These are phyloP conservation scores for Ogataea polymorpha DNA, from an alignment of 805 yeast species.

Conservation along the genomic window DNA sequence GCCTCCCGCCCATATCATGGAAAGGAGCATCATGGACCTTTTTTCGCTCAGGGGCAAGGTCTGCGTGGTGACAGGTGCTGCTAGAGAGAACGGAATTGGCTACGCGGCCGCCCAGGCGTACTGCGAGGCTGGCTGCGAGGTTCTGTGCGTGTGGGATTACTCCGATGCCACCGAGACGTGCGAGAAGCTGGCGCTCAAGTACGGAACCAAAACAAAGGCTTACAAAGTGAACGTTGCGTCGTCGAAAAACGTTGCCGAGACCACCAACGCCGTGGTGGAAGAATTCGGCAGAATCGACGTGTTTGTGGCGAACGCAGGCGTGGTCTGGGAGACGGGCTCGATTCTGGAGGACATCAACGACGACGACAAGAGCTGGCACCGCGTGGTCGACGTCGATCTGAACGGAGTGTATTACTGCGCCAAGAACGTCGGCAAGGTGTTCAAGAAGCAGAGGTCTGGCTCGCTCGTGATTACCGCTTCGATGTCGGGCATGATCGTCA, in stretches of 20 bases:
- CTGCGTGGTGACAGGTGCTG: constrained; percentile 83
- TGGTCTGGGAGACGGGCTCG: constrained; percentile 35
- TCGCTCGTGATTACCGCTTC: constrained; percentile 52
- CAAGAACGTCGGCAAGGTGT: constrained; percentile 46
- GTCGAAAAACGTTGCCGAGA: constrained; percentile 32
- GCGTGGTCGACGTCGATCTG: constrained; percentile 48
- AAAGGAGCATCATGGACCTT: constrained; percentile 41
- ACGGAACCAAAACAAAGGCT: constrained; percentile 24
- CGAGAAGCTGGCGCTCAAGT: constrained; percentile 23
- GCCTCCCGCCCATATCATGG: constrained; percentile 22
- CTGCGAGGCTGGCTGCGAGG: constrained; percentile 83
- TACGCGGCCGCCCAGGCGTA: constrained; percentile 76
- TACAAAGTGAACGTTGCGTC: constrained; percentile 38
- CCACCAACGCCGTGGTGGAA: constrained; percentile 30
- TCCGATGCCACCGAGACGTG: constrained; percentile 24
- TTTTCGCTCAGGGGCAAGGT: constrained; percentile 80
- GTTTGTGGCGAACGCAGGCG: constrained; percentile 43
- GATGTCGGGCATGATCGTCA: constrained; percentile 53
- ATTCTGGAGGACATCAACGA: constrained; percentile 34
- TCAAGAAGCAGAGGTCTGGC: constrained; percentile 47
- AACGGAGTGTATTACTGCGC: constrained; percentile 54
- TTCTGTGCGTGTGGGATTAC: constrained; percentile 48
- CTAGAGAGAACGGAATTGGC: constrained; percentile 68
- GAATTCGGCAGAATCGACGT: constrained; percentile 42
- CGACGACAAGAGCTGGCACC: constrained; percentile 33